Conservation (phyloP, 495 filamentous ascomycete genomes). For the Podospora anserina region DNA sequence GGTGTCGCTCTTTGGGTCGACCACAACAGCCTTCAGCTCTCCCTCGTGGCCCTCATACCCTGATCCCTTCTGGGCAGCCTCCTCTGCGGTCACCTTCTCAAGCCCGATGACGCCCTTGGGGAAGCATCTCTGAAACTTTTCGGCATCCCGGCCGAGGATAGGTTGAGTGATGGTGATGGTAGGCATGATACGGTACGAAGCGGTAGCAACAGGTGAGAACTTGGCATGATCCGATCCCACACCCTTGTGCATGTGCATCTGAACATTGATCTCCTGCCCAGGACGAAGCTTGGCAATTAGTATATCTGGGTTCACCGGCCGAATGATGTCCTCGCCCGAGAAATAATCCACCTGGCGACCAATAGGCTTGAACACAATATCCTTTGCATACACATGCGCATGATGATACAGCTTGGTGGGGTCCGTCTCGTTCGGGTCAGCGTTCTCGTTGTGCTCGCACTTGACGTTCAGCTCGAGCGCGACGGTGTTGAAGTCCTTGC, state of each 20-base stretch:
- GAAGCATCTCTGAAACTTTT: slow-evolving; percentile 89
- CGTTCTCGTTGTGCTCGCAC: slow-evolving; percentile 74
- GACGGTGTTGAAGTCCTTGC: slow-evolving; percentile 77
- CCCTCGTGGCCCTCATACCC: slow-evolving; percentile 69
- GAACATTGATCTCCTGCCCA: slow-evolving; percentile 76
- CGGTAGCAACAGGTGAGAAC: slow-evolving; percentile 94
- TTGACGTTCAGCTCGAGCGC: slow-evolving; percentile 65
- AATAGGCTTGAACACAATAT: slow-evolving; percentile 70
- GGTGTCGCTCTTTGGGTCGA: slow-evolving; percentile 80
- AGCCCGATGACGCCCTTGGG: slow-evolving; percentile 82
- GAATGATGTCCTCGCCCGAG: slow-evolving; percentile 58
- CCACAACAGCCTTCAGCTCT: slow-evolving; percentile 82
- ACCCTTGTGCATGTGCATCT: slow-evolving; percentile 88
- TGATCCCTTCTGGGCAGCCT: slow-evolving; percentile 57
- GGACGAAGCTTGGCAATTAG: slow-evolving; percentile 92
- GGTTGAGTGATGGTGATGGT: slow-evolving; percentile 76
- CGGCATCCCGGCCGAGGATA: slow-evolving; percentile 79
- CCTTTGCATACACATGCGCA: slow-evolving; percentile 79
- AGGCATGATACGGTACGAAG: slow-evolving; percentile 85
- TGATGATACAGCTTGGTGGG: slow-evolving; percentile 79
- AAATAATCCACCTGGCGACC: slow-evolving; percentile 73
- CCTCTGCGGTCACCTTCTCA: slow-evolving; percentile 64
- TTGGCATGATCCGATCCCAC: slow-evolving; percentile 95
- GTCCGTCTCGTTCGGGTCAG: slow-evolving; percentile 66
- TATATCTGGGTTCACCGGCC: slow-evolving; percentile 84